Evolutionary conservation across 306 rosid genomes (phyloP), one percentile per base, ranked within the genome.

Genomic region (Inga laurina): DNA sequence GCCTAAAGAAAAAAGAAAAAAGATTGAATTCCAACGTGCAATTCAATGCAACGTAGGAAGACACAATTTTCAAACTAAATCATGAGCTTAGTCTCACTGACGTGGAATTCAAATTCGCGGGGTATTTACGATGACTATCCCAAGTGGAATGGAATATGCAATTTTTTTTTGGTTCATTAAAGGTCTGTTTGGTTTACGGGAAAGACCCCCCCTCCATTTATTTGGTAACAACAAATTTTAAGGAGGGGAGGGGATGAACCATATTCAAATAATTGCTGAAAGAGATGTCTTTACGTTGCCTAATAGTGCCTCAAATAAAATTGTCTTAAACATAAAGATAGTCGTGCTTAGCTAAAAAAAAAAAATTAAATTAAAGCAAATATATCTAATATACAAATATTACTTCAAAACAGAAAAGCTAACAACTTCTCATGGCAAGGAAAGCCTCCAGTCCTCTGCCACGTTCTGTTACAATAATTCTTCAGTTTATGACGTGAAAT

Each of bases 261-360:
- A 32, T 32, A 32, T 32, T 32, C 3, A 32, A 32, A 32, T 2
- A 0, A 1, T 39, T 1, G 8, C 1, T 5, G 8, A 39, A 39
- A 6, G 8, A 6, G 7, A 7, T 37, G 43, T 1, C 6, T 39
- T 0, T 7, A 6, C 1, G 1, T 0, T 39, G 7, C 8, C 6
- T 6, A 7, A 39, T 8, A 39, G 6, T 39, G 43, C 43, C 6
- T 39, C 6, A 1, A 39, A 39, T 1, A 37, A 5, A 5, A 37
- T 37, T 37, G 0, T 5, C 1, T 0, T 0, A 0, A 39, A 7
- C 6, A 39, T 6, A 0, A 39, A 1, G 8, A 39, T 39, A 5
- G 8, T 0, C 1, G 43, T 5, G 43, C 1, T 39, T 39, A 8
- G 8, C 43, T 1, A 39, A 39, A 39, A 35, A 39, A 39, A 35